Base-by-base conservation (phyloP, 139 green algal species). In the Auxenochlorella pyrenoidosa region DNA sequence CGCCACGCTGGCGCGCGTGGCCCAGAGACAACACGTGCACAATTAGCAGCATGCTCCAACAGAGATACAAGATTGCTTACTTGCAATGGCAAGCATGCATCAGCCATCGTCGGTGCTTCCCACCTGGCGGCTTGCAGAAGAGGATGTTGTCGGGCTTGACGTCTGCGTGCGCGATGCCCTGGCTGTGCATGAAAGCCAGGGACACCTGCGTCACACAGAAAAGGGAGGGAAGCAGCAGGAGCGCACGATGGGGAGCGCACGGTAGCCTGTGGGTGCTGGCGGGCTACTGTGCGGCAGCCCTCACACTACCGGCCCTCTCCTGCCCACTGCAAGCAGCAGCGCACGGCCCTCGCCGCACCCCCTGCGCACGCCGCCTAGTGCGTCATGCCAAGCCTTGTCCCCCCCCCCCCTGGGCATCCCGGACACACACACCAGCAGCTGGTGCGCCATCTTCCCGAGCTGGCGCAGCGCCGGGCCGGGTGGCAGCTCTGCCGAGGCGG, bases 131-230 rank as follows among this genome's bases (percentile, higher is more conserved):
- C 28, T 21, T 4, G 41, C 66, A 75, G 13, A 87, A 30, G 21
- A 94, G 83, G 6, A 93, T 59, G 88, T 94, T 94, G 66, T 94
- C 92, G 10, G 91, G 89, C 83, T 94, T 94, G 63, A 94, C 63
- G 86, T 94, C 92, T 5, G 89, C 89, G 47, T 94, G 83, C 58
- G 93, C 89, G 3, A 94, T 19, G 19, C 87, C 87, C 12, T 36
- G 60, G 58, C 65, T 60, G 71, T 94, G 91, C 78, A 92, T 41
- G 54, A 84, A 59, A 6, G 75, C 79, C 60, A 93, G 21, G 0
- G 54, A n/a, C 32, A 78, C 75, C 89, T 92, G 89, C 86, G 47
- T 10, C 47, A 10, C 47, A 54, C 6, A 54, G 44, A 6, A 8
- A 18, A 19, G 24, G 68, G 68, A 71, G 3, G 22, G 8, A 66